phyloP scores from a whole-genome alignment of 1,284 basidiomycete species.

The Naganishia sp. region DNA sequence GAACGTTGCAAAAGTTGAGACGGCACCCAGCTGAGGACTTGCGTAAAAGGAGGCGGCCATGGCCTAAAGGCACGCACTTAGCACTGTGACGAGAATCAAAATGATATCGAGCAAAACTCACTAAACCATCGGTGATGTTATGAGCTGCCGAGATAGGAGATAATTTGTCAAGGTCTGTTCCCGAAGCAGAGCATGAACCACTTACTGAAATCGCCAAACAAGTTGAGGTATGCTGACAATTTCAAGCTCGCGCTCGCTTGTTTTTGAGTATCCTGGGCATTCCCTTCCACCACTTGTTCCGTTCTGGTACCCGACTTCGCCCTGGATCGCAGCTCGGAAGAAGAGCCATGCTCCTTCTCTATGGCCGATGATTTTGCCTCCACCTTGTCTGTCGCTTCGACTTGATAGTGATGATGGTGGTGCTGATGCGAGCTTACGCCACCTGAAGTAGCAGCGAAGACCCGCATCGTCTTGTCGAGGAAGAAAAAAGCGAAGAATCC shows the following conservation, averaged over 20 bases:
- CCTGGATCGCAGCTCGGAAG: constrained; percentile 44
- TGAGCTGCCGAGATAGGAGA: constrained; percentile 36
- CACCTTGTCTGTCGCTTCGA: constrained; percentile 41
- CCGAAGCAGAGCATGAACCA: constrained; percentile 4
- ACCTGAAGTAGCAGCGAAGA: constrained; percentile 59
- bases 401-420: constrained; percentile 35
- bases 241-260: constrained; percentile 60
- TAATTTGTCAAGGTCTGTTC: constrained; percentile 25
- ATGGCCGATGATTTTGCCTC: constrained; percentile 37
- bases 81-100: too few relatives aligned
- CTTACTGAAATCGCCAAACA: constrained; percentile 85
- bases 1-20: constrained; percentile 85
- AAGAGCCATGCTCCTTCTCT: constrained; percentile 27
- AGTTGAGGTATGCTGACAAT: constrained; percentile 82
- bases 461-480: constrained; percentile 84
- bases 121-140: constrained; percentile 76
- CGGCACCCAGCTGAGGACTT: constrained; percentile 81
- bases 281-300: constrained; percentile 36
- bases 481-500: constrained; percentile 86
- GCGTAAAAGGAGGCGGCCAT: constrained; percentile 91
- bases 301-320: constrained; percentile 37
- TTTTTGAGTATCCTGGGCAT: constrained; percentile 19
- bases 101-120: constrained; percentile 46
- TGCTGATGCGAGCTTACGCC: constrained; percentile 50
- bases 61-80: constrained; percentile 33